These are phyloP conservation scores for Phytophthora aleatoria DNA, from an alignment of 352 stramenopile species.

Conservation along the genomic window DNA sequence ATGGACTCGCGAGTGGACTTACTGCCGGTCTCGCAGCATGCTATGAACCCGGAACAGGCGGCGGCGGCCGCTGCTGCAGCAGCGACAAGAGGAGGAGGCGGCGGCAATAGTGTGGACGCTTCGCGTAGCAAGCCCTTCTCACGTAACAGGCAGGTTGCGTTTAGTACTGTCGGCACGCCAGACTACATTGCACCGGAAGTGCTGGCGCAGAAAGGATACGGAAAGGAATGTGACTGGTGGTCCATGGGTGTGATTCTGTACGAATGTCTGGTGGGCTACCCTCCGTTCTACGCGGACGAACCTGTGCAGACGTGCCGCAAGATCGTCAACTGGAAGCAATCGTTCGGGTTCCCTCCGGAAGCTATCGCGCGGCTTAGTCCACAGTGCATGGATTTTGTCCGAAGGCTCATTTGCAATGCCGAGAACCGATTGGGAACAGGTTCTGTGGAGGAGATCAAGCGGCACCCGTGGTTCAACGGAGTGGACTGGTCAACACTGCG, in stretches of 20 bases:
- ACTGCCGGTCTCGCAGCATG: conserved; percentile 80
- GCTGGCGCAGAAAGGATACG: conserved; percentile 87
- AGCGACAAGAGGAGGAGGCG: conserved; percentile 28
- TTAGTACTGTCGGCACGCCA: conserved; percentile 98
- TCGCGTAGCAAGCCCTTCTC: conserved; percentile 55
- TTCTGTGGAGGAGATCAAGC: conserved; percentile 96
- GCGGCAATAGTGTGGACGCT: conserved; percentile 41
- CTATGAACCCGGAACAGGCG: conserved; percentile 40
- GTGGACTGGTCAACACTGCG: conserved; percentile 93
- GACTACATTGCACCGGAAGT: conserved; percentile 99
- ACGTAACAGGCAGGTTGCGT: conserved; percentile 91
- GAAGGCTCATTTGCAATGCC: conserved; percentile 93
- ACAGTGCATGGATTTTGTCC: conserved; percentile 93
- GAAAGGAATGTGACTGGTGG: conserved; percentile 98
- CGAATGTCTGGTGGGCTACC: conserved; percentile 99
- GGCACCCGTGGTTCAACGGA: conserved; percentile 96
- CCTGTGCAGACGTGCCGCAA: conserved; percentile 98
- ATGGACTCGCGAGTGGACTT: conserved; percentile 90
- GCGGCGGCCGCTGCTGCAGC: conserved; percentile 11
- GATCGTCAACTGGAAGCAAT: conserved; percentile 89
- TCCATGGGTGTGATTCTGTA: conserved; percentile 99
- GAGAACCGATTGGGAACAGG: conserved; percentile 93
- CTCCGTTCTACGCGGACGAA: conserved; percentile 98
- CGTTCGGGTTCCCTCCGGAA: conserved; percentile 82
- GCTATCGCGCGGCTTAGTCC: conserved; percentile 60